Evolutionary conservation across 495 filamentous ascomycete genomes (phyloP).

Genomic region (Trypethelium eluteriae): DNA sequence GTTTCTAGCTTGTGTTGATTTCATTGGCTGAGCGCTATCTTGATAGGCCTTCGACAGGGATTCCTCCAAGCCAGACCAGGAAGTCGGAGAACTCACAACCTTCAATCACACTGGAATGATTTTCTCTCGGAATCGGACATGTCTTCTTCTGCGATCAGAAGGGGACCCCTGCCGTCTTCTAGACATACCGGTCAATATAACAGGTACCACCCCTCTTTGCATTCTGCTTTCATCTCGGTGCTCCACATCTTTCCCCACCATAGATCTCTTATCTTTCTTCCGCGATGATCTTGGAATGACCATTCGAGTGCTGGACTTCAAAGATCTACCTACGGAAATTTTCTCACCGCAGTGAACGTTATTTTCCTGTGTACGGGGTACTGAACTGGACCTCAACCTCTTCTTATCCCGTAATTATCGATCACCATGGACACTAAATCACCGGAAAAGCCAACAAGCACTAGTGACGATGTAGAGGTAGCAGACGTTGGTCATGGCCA

Average conservation of each 20-base stretch:
- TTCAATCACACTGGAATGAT: background rate
- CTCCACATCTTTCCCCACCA: background rate
- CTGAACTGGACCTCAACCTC: background rate
- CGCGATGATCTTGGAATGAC: no score
- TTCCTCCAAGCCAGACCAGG: background rate
- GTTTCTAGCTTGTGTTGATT: background rate
- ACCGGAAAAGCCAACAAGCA: background rate
- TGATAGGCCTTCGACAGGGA: background rate
- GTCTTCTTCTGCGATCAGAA: background rate
- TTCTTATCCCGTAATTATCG: background rate
- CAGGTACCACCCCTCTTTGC: no score
- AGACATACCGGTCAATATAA: no score
- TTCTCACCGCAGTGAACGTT: no score
- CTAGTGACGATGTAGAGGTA: background rate
- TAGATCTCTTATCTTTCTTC: background rate
- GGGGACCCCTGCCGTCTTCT: no score
- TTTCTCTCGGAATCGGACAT: background rate
- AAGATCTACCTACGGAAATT: no score
- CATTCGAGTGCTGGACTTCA: no score
- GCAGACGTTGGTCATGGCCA: constrained; percentile 11
- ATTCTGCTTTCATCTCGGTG: no score
- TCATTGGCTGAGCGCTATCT: constrained; percentile 8
- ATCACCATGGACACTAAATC: background rate
- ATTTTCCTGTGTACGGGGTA: background rate
- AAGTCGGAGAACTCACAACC: background rate